A percentile compares a stretch with the other conserved stretches of the same genome.
phyloP scores from a whole-genome alignment of 164 flowering plant genomes.

The Tetrastigma voinierianum region DNA sequence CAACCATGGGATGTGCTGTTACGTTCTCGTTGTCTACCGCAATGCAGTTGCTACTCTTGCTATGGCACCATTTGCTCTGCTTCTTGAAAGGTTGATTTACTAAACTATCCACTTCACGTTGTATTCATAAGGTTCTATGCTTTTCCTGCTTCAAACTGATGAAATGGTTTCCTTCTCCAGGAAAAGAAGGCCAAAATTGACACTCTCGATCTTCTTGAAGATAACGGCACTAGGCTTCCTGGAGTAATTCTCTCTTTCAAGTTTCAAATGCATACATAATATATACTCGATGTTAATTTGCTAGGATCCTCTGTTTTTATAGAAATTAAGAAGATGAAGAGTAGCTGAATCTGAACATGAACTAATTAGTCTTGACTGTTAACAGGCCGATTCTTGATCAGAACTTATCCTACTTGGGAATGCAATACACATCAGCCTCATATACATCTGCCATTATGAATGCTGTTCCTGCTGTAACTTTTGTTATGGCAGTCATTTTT shows the following conservation, averaged over 20 bases:
- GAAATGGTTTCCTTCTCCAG: slow-evolving; percentile 8
- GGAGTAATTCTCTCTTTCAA: slow-evolving; percentile 27
- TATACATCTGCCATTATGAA: slow-evolving; percentile 47
- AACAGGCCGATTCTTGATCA: slow-evolving; percentile 48
- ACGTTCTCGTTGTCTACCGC: slow-evolving; percentile 33
- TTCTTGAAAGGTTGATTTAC: slow-evolving; percentile 24
- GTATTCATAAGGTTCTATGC: too few species aligned
- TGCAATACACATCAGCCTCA: slow-evolving; percentile 53
- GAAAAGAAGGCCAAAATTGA: slow-evolving; percentile 37
- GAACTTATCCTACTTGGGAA: slow-evolving; percentile 47
- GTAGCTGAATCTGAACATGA: too few species aligned
- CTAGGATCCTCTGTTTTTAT: background rate
- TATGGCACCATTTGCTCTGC: slow-evolving; percentile 31
- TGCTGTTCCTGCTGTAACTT: slow-evolving; percentile 44
- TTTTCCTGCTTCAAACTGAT: too few species aligned
- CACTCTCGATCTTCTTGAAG: slow-evolving; percentile 22
- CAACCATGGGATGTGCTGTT: slow-evolving; percentile 33
- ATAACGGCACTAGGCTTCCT: slow-evolving; percentile 31
- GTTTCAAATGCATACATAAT: background rate
- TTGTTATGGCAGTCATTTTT: slow-evolving; percentile 34
- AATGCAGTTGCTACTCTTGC: slow-evolving; percentile 25
- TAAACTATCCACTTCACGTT: too few species aligned
- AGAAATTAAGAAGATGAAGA: too few species aligned
- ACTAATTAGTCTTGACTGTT: background rate
- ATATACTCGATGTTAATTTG: too few species aligned